These are phyloP conservation scores for Fonsecaea pedrosoi DNA, from an alignment of 2,329 filamentous ascomycete genomes.

Conservation along the genomic window DNA sequence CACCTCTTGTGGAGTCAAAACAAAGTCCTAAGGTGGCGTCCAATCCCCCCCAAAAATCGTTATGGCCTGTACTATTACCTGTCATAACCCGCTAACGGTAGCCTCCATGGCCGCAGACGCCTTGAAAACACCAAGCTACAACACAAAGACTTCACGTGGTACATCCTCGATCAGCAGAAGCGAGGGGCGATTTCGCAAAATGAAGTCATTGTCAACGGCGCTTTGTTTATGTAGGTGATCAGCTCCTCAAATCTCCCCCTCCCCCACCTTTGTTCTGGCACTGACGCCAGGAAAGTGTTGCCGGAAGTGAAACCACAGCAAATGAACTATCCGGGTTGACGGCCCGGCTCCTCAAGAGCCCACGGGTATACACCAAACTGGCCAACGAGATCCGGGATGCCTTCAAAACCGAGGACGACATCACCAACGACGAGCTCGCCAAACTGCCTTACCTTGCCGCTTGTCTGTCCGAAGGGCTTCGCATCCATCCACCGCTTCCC, in stretches of 20 bases:
- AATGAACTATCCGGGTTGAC: not conserved
- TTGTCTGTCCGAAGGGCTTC: not conserved
- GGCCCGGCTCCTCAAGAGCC: not conserved
- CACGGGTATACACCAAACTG: not conserved
- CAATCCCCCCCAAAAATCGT: no score
- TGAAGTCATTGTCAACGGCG: constrained; percentile 25
- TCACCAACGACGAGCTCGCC: not conserved
- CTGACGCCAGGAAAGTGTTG: not conserved
- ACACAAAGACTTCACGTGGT: constrained; percentile 21
- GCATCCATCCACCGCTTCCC: not conserved
- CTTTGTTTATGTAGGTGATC: constrained; percentile 37
- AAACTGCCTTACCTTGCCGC: not conserved
- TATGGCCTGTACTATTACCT: no score
- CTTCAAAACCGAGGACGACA: not conserved
- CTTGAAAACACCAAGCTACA: not conserved
- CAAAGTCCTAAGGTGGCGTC: not conserved
- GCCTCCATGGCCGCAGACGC: no score
- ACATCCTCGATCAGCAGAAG: constrained; percentile 24
- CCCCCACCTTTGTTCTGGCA: no score
- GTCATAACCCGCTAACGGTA: no score
- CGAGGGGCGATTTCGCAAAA: constrained; percentile 34
- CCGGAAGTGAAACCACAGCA: not conserved
- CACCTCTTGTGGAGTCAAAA: not conserved
- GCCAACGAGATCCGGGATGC: not conserved
- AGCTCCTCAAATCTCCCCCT: no score